Evolutionary conservation across 164 flowering plant genomes (phyloP).

Genomic region (Brasenia schreberi): DNA sequence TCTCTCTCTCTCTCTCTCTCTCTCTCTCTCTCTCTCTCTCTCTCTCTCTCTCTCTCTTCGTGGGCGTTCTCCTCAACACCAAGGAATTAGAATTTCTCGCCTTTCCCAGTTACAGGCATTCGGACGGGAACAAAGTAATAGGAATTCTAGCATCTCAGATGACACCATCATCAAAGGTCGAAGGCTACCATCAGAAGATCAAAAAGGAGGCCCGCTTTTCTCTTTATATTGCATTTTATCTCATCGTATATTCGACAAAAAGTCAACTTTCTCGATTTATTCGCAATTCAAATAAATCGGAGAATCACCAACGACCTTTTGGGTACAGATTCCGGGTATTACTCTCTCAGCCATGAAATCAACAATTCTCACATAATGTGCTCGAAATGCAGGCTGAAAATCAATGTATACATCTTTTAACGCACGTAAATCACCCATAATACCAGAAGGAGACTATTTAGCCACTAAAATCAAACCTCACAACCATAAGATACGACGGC

Average conservation of each 20-base stretch:
- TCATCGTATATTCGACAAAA: not conserved
- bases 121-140: not conserved
- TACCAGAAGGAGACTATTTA: too few species aligned
- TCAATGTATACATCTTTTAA: not conserved
- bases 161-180: not conserved
- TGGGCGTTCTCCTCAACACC: not conserved
- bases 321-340: not conserved
- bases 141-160: not conserved
- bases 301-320: not conserved
- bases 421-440: too few species aligned
- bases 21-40: too few species aligned
- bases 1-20: too few species aligned
- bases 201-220: not conserved
- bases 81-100: not conserved
- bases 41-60: too few species aligned
- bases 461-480: too few species aligned
- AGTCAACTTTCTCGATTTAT: too few species aligned
- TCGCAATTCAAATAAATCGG: too few species aligned
- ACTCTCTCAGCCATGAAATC: not conserved
- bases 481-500: too few species aligned
- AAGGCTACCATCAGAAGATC: not conserved
- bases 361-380: not conserved
- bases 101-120: not conserved
- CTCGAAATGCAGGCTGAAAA: not conserved
- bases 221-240: not conserved